Base-by-base conservation (phyloP, 192 early-diverging fungal species). In the Entrophospora sp. region DNA sequence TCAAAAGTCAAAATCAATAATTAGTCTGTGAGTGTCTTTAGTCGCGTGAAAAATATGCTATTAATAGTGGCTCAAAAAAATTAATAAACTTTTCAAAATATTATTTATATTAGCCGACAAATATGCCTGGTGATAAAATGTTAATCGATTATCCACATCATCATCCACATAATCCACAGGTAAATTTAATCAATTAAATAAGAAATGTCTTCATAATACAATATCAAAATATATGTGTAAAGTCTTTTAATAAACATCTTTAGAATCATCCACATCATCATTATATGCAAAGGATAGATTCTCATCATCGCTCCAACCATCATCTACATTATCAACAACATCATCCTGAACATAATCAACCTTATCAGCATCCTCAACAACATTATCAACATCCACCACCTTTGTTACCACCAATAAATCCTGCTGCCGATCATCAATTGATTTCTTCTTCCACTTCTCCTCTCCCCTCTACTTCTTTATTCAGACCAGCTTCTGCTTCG, bases 11-110 rank as follows among this genome's bases (percentile, higher is more conserved):
- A n/a, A n/a, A n/a, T 57, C 18, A 18, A 30, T 27, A 25, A 53
- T 49, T 49, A 31, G 51, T 57, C 55, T 36, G 31, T 36, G 55
- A 57, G 18, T 57, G 55, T 57, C 31, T 55, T n/a, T n/a, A n/a
- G 30, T 31, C 27, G 30, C 52, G 52, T 14, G 52, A 55, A 22
- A 57, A 36, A 16, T 31, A 37, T 20, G 8, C 34, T 22, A 57
- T 36, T 28, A 20, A 37, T 57, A 34, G 34, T 16, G 10, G 31
- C 31, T 35, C n/a, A 56, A 35, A 12, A 35, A 5, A 35, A 35
- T 20, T n/a, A 56, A 34, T 3, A 16, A 8, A 14, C 14, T 20
- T 5, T 46, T 46, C 20, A 22, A 8, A 22, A 20, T 46, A 4
- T 10, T 25, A 20, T 38, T 57, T 57, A 20, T 25, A 22, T 57